These are phyloP conservation scores for Torulaspora indica DNA, from an alignment of 805 yeast species.

Conservation along the genomic window DNA sequence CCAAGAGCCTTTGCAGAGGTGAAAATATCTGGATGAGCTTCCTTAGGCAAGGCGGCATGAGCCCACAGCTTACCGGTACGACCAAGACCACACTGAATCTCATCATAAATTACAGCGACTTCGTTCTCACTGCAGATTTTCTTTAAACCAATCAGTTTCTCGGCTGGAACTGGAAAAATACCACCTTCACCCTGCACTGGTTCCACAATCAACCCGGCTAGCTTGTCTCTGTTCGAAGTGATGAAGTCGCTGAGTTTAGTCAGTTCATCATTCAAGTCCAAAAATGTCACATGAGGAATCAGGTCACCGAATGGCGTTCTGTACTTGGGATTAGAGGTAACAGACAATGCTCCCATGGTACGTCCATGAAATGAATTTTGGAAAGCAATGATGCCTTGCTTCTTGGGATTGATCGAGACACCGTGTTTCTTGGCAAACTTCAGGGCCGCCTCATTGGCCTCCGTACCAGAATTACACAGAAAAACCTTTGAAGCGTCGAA, in stretches of 20 bases:
- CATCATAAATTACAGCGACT: constrained; percentile 83
- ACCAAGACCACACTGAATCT: constrained; percentile 95
- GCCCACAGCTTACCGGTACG: constrained; percentile 94
- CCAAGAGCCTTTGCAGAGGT: constrained; percentile 96
- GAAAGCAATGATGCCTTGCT: constrained; percentile 80
- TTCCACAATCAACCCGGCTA: constrained; percentile 88
- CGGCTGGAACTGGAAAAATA: constrained; percentile 59
- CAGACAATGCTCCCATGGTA: constrained; percentile 87
- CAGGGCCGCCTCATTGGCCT: constrained; percentile 75
- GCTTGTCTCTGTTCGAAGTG: constrained; percentile 37
- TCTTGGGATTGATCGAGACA: constrained; percentile 46
- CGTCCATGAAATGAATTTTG: constrained; percentile 92
- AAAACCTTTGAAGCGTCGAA: constrained; percentile 68
- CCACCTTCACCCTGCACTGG: constrained; percentile 99
- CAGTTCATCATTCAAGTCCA: constrained; percentile 37
- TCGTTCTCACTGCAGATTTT: constrained; percentile 61
- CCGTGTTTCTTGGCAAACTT: constrained; percentile 82
- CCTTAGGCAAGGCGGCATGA: constrained; percentile 65
- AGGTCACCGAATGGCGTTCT: constrained; percentile 88
- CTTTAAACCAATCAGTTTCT: constrained; percentile 63
- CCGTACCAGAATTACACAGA: constrained; percentile 69
- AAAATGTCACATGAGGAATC: constrained; percentile 72
- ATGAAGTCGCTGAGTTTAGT: constrained; percentile 25
- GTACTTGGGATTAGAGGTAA: constrained; percentile 89
- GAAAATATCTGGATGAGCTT: constrained; percentile 89